Conservation (phyloP, 202 grass and related monocot genomes). For the Carex arenaria region DNA sequence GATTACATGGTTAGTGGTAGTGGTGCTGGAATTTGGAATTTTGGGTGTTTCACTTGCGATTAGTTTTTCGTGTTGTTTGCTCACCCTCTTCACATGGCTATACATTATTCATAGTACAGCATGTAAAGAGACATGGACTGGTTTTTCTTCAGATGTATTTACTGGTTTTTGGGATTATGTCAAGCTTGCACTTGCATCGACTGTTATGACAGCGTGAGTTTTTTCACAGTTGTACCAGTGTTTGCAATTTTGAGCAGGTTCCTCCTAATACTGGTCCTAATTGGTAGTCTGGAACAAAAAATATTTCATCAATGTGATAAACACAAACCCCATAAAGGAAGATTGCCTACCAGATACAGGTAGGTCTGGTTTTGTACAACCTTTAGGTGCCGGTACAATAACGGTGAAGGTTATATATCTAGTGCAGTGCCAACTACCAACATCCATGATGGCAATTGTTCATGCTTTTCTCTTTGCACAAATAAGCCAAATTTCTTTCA, state of each 20-base stretch:
- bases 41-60: conserved; percentile 16
- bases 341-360: background rate
- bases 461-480: background rate
- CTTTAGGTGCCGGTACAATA: background rate
- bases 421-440: background rate
- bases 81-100: background rate
- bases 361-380: background rate
- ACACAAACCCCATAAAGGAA: background rate
- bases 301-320: background rate
- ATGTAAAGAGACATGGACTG: conserved; percentile 26
- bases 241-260: background rate
- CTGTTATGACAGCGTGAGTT: conserved; percentile 22
- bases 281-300: background rate
- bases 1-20: conserved; percentile 21
- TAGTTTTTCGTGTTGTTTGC: conserved; percentile 23
- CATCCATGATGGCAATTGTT: background rate
- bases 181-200: conserved; percentile 25
- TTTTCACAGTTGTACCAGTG: background rate
- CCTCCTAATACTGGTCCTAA: background rate
- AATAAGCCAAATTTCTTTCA: background rate
- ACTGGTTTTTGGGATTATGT: conserved; percentile 18
- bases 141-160: conserved; percentile 27
- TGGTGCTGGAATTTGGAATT: conserved; percentile 22
- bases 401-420: background rate
- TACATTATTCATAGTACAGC: conserved; percentile 23